Conservation (phyloP, 1,284 basidiomycete species). For the Cutaneotrichosporon sp. region DNA sequence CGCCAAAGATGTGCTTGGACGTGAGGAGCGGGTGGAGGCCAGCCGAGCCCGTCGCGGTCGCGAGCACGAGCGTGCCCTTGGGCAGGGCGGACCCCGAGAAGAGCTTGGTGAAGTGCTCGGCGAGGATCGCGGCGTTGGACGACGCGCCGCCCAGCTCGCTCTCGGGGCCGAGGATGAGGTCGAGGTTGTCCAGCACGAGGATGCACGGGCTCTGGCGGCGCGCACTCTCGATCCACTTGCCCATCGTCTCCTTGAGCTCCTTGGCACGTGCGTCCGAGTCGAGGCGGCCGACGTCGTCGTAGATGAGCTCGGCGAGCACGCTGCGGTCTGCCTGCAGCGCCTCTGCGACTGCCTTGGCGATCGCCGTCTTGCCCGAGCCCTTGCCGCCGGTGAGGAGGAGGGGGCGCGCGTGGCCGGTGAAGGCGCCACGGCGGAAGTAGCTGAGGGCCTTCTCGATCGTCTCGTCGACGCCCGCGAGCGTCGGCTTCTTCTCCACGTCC, state of each 20-base stretch:
- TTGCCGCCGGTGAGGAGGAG: slow-evolving; percentile 56
- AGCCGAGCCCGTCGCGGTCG: slow-evolving; percentile 71
- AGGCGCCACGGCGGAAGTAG: slow-evolving; percentile 33
- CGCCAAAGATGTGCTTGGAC: slow-evolving; percentile 77
- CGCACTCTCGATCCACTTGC: slow-evolving; percentile 74
- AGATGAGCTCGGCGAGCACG: slow-evolving; percentile 65
- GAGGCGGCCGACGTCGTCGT: slow-evolving; percentile 42
- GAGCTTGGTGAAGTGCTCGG: slow-evolving; percentile 62
- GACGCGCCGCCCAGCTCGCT: slow-evolving; percentile 71
- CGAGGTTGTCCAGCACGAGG: slow-evolving; percentile 91
- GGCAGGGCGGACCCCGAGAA: slow-evolving; percentile 58
- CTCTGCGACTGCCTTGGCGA: slow-evolving; percentile 66
- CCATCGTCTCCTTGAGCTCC: slow-evolving; percentile 66
- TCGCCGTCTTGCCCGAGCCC: slow-evolving; percentile 72
- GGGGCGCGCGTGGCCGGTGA: slow-evolving; percentile 32
- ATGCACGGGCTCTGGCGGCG: slow-evolving; percentile 76
- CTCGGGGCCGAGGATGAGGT: slow-evolving; percentile 77
- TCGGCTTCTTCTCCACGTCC: neutral
- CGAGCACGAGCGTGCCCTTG: slow-evolving; percentile 73
- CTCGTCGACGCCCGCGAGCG: slow-evolving; percentile 62
- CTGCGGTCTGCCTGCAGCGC: slow-evolving; percentile 64
- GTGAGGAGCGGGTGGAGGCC: slow-evolving; percentile 74
- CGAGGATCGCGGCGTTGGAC: slow-evolving; percentile 60
- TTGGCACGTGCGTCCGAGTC: slow-evolving; percentile 45
- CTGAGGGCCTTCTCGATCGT: slow-evolving; percentile 27